Percentiles rank a stretch among this genome's conserved stretches.
phyloP scores from a whole-genome alignment of 305 asterid genomes.

The Fraxinus ornus region DNA sequence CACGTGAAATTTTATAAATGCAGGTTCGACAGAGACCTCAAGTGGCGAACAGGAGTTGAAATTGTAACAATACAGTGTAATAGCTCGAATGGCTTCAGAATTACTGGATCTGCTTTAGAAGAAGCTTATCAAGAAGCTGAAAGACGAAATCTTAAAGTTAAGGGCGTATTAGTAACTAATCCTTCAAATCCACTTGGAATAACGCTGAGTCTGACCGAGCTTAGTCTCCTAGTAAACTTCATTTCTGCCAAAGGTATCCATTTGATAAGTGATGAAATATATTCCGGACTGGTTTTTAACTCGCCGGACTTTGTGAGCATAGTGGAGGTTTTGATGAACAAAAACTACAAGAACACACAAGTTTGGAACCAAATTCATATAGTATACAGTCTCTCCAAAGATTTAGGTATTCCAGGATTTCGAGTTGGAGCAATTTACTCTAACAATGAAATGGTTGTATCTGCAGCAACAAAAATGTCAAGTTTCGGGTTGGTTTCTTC shows the following conservation, averaged over 20 bases:
- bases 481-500: constrained; percentile 57
- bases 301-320: constrained; percentile 63
- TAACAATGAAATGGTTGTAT: constrained; percentile 58
- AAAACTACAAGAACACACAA: constrained; percentile 24
- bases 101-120: constrained; percentile 71
- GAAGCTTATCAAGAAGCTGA: constrained; percentile 60
- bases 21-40: constrained; percentile 38
- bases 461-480: constrained; percentile 87
- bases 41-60: constrained; percentile 87
- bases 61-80: constrained; percentile 74
- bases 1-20: constrained; percentile 18
- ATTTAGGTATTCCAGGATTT: constrained; percentile 78
- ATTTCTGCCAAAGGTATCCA: constrained; percentile 53
- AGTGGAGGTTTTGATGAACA: constrained; percentile 49
- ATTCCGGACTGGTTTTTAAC: constrained; percentile 73
- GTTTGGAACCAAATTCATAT: constrained; percentile 76
- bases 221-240: constrained; percentile 57
- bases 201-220: constrained; percentile 53
- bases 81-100: constrained; percentile 61
- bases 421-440: constrained; percentile 36
- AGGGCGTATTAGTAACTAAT: constrained; percentile 77
- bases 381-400: constrained; percentile 78
- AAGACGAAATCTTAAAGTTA: constrained; percentile 60
- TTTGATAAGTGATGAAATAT: constrained; percentile 82
- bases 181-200: constrained; percentile 86